phyloP scores from a whole-genome alignment of 73 alveolate species.

The Tetrahymena elliotti region DNA sequence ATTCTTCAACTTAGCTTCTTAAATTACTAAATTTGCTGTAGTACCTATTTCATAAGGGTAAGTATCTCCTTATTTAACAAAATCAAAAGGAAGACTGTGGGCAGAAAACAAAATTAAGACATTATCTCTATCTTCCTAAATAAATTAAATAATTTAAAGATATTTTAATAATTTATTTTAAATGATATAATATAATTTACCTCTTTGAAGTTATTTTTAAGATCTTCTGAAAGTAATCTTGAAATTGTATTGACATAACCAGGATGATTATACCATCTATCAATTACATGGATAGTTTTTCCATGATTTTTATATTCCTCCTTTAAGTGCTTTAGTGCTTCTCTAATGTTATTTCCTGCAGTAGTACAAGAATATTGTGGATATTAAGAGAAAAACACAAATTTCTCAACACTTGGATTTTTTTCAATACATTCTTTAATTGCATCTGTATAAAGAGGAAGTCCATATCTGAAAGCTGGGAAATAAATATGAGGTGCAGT shows the following conservation, averaged over 20 bases:
- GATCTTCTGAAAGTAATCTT: constrained; percentile 5
- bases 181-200: too few species aligned
- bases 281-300: constrained; percentile 30
- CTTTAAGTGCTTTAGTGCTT: constrained; percentile 19
- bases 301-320: constrained; percentile 18
- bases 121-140: constrained; percentile 2
- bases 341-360: constrained; percentile 45
- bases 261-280: constrained; percentile 51
- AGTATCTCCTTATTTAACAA: constrained; percentile 52
- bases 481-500: constrained; percentile 39
- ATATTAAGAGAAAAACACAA: constrained; percentile 51
- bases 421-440: constrained; percentile 37
- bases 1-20: constrained; percentile 9
- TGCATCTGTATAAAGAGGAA: constrained; percentile 46
- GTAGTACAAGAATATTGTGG: constrained; percentile 70
- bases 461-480: constrained; percentile 60
- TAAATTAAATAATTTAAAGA: background rate
- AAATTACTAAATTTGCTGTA: constrained; percentile 10
- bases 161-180: too few species aligned
- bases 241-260: constrained; percentile 43
- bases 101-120: constrained; percentile 52
- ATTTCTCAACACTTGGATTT: constrained; percentile 33
- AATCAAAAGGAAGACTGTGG: constrained; percentile 56
- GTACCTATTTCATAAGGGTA: constrained; percentile 48
- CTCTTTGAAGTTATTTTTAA: constrained; percentile 10